Evolutionary conservation across 2,329 filamentous ascomycete species (phyloP).

Genomic region (Helicocarpus griseus): DNA sequence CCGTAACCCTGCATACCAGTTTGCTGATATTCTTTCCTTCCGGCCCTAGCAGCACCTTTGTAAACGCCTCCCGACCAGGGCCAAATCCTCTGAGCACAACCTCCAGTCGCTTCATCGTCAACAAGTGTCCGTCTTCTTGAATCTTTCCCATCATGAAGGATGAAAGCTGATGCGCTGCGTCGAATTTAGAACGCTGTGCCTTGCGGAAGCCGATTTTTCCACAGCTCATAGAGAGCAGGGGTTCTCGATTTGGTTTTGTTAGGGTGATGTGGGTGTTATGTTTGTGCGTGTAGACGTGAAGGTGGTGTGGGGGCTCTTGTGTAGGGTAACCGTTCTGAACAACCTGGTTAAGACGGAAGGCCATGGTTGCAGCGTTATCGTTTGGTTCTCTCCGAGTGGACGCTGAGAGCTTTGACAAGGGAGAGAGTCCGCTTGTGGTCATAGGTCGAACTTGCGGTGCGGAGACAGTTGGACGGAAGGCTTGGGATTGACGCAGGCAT

Average conservation of each 20-base stretch:
- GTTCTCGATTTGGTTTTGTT: constrained; percentile 67
- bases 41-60: constrained; percentile 76
- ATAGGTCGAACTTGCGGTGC: neutral
- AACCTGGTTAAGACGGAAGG: constrained; percentile 19
- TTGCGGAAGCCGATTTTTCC: constrained; percentile 93
- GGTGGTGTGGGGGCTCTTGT: constrained; percentile 44
- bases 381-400: neutral
- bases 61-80: constrained; percentile 73
- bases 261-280: constrained; percentile 95
- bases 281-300: constrained; percentile 78
- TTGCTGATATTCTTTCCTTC: constrained; percentile 69
- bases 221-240: constrained; percentile 68
- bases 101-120: constrained; percentile 68
- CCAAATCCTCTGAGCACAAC: constrained; percentile 80
- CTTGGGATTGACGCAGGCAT: neutral
- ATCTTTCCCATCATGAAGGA: constrained; percentile 76
- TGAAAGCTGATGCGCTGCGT: constrained; percentile 83
- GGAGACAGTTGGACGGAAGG: neutral
- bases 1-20: constrained; percentile 69
- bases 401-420: neutral
- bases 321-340: constrained; percentile 12
- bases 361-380: neutral
- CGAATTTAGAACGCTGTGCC: constrained; percentile 68
- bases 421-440: neutral
- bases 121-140: constrained; percentile 67